Evolutionary conservation across 352 stramenopile species (phyloP).

Genomic region (Phytophthora chlamydospora): DNA sequence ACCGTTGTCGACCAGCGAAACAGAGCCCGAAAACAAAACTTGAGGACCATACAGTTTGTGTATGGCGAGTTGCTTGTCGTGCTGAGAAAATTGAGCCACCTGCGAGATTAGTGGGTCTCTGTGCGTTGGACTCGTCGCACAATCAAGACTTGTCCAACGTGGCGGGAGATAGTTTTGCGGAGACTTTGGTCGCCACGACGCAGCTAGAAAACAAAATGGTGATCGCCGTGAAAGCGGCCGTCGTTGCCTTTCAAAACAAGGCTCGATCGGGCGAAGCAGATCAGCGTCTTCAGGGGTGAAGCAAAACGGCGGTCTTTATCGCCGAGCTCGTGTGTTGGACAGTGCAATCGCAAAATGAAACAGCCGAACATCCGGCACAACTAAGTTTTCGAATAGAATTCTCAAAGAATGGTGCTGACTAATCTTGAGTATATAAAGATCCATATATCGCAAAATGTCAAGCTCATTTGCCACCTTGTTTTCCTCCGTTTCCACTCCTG

Average conservation of each 20-base stretch:
- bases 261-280: constrained; percentile 5
- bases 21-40: neutral
- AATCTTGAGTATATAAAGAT: no score
- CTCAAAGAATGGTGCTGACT: no score
- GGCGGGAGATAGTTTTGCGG: no score
- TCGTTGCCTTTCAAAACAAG: constrained; percentile 4
- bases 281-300: constrained; percentile 4
- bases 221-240: neutral
- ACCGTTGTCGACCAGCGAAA: constrained; percentile 10
- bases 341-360: constrained; percentile 1
- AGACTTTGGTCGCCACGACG: no score
- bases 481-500: neutral
- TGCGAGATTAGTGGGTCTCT: neutral
- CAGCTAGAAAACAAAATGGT: neutral
- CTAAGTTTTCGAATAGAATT: no score
- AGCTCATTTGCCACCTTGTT: constrained; percentile 5
- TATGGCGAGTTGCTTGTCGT: constrained; percentile 3
- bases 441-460: no score
- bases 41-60: neutral
- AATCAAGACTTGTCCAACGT: constrained; percentile 11
- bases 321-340: constrained; percentile 16
- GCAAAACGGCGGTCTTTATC: constrained; percentile 15
- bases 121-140: constrained; percentile 19
- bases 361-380: neutral
- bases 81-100: constrained; percentile 19